phyloP scores from a whole-genome alignment of 2,329 filamentous ascomycete species.

The Paecilomyces sp. region DNA sequence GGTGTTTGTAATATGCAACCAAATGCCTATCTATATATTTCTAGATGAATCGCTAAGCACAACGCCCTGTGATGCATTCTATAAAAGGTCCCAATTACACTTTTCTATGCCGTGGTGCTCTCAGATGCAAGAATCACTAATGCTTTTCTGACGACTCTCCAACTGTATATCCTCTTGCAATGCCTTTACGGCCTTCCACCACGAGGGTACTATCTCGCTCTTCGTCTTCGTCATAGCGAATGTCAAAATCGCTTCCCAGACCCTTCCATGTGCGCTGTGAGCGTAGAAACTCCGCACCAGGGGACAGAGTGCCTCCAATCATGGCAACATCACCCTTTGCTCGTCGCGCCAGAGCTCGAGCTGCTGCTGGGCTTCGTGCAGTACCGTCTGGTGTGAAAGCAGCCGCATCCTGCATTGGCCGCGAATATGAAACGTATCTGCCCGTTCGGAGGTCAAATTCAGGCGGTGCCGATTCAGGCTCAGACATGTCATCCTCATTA shows the following conservation, averaged over 20 bases:
- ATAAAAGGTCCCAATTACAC: background rate
- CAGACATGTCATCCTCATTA: constrained; percentile 61
- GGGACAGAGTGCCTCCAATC: constrained; percentile 80
- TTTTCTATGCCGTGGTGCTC: background rate
- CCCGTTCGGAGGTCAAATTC: constrained; percentile 91
- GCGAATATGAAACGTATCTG: constrained; percentile 68
- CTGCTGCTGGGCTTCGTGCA: constrained; percentile 19
- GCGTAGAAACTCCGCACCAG: constrained; percentile 79
- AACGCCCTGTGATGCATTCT: background rate
- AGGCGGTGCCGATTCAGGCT: constrained; percentile 62
- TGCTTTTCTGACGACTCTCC: constrained; percentile 48
- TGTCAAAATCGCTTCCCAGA: constrained; percentile 74
- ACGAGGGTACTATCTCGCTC: constrained; percentile 54
- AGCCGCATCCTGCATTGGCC: constrained; percentile 35
- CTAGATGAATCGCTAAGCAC: background rate
- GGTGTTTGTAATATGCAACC: too few relatives aligned
- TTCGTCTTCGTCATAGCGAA: constrained; percentile 53
- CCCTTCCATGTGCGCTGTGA: constrained; percentile 86
- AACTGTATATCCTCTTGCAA: constrained; percentile 81
- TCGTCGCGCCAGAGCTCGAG: constrained; percentile 54
- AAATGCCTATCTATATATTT: background rate
- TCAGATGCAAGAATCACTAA: background rate
- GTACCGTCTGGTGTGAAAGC: constrained; percentile 17
- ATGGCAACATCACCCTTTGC: constrained; percentile 66
- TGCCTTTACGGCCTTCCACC: constrained; percentile 78